Evolutionary conservation across 208 protist genomes (phyloP).

Genomic region (Wallacemonas collosoma): DNA sequence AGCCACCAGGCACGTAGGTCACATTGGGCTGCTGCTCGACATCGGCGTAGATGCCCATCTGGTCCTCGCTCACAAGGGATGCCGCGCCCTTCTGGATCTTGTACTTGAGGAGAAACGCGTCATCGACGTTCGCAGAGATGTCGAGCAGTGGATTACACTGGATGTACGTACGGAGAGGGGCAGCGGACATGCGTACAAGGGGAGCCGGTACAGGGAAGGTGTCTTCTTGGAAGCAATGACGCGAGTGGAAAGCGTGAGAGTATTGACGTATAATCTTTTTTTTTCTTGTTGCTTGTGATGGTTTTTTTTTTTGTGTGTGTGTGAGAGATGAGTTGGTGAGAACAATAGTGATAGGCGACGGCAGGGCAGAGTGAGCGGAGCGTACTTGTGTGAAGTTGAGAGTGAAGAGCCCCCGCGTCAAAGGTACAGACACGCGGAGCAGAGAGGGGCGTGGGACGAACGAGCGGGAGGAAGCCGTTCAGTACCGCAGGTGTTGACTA

Average conservation of each 20-base stretch:
- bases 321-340: neutral
- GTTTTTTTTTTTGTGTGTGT: neutral
- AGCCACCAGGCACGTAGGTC: constrained; percentile 97
- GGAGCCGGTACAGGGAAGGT: neutral
- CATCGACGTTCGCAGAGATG: constrained; percentile 94
- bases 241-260: neutral
- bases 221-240: neutral
- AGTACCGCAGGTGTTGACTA: no score
- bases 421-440: no score
- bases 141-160: constrained; percentile 99
- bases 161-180: constrained; percentile 55
- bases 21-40: constrained; percentile 74
- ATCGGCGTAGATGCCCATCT: constrained; percentile 93
- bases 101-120: constrained; percentile 94
- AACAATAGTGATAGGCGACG: no score
- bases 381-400: no score
- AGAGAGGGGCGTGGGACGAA: no score
- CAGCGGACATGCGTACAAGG: constrained; percentile 20
- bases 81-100: constrained; percentile 73
- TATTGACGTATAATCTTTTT: neutral
- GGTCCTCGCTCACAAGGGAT: constrained; percentile 93
- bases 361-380: no score
- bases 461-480: no score
- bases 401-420: no score
- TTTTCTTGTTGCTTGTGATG: neutral